A percentile compares a stretch with the other conserved stretches of the same genome.
These are phyloP conservation scores for Penicillium flavigenum DNA, from an alignment of 495 filamentous ascomycete species.

Conservation along the genomic window DNA sequence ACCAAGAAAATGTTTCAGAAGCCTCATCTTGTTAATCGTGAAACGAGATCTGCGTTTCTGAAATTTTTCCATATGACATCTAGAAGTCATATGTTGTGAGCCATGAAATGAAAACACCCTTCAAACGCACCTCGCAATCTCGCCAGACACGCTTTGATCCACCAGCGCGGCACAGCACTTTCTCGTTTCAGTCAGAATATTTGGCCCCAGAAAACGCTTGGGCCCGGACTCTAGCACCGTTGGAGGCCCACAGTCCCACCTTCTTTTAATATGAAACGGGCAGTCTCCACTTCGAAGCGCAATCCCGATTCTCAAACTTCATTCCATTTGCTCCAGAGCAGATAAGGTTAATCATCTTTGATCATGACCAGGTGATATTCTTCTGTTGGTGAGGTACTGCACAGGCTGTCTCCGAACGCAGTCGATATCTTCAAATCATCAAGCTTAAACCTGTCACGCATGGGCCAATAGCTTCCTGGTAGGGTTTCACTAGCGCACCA, in stretches of 20 bases:
- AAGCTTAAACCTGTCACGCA: slow-evolving; percentile 12
- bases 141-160: not conserved
- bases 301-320: slow-evolving; percentile 1
- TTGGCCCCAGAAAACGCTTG: slow-evolving; percentile 4
- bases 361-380: not conserved
- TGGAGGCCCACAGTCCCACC: slow-evolving; percentile 14
- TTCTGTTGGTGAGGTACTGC: not conserved
- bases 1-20: not conserved
- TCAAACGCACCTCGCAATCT: slow-evolving; percentile 4
- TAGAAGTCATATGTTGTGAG: not conserved
- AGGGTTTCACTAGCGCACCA: not conserved
- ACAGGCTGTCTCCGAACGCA: too few species aligned
- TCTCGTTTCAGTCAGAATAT: not conserved
- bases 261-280: slow-evolving; percentile 23
- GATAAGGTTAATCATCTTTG: slow-evolving; percentile 17
- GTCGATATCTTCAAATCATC: slow-evolving; percentile 4
- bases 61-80: slow-evolving; percentile 7
- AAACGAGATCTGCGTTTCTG: slow-evolving; percentile 10
- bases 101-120: not conserved
- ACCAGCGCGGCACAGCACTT: slow-evolving; percentile 10
- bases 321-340: slow-evolving; percentile 4
- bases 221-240: slow-evolving; percentile 2
- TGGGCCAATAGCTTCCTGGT: not conserved
- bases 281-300: slow-evolving; percentile 16
- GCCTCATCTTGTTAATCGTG: not conserved